Base-by-base conservation (phyloP, 108 stramenopile species). In the Nannochloropsis oceanica region DNA sequence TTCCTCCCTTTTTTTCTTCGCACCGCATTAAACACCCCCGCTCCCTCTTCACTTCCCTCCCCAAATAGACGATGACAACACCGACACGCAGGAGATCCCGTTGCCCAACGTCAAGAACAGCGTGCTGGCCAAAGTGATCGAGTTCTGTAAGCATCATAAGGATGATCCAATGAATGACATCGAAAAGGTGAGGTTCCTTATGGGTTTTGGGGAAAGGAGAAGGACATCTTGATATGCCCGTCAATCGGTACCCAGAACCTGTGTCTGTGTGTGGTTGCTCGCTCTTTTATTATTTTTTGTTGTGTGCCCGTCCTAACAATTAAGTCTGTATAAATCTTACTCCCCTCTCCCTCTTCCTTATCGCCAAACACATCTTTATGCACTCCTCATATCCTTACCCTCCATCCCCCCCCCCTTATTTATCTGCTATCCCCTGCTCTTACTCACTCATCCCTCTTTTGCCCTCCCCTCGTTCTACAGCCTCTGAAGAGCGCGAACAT, bases 111-210 rank as follows among this genome's bases (percentile, higher is more conserved):
- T 99, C 87, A 98, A 98, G 93, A 90, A 95, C 34, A 85, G 92
- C 86, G 95, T 98, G 26, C 92, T 99, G 46, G 88, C 91, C 22
- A 99, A 99, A 94, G 96, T 99, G 24, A 98, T 99, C 87, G 98
- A 98, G 90, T 99, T 96, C 91, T 96, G 96, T 91, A 88, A 94
- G 79, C 98, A 98, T 89, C 92, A 98, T 88, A 89, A 90, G 84
- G 86, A 89, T 81, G 97, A 99, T 90, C 95, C 97, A 83, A 98
- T 99, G 97, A 95, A 94, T 44, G 98, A 99, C 85, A 99, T 99
- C 86, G 98, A 99, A 87, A 99, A 99, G 84, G 89, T 89, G 14
- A 8, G 43, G 13, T 11, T 1, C 26, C 5, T 25, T 20, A 34
- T 26, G 25, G 25, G 80, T 26, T 26, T 81, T 13, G 25, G 73